phyloP scores from a whole-genome alignment of 2,329 filamentous ascomycete genomes.

The Fusarium agapanthi region DNA sequence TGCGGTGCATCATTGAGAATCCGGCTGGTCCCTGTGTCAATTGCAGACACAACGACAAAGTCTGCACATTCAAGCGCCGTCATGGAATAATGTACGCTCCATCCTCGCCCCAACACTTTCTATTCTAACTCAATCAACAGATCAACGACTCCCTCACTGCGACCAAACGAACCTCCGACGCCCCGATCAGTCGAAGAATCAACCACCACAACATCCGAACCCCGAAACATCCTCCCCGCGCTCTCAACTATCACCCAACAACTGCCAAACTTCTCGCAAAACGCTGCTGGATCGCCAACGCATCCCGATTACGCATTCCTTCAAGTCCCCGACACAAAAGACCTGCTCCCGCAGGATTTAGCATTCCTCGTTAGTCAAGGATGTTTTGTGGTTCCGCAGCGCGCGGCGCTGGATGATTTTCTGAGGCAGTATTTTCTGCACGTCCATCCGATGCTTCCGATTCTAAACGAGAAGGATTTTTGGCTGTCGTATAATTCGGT shows the following conservation, averaged over 20 bases:
- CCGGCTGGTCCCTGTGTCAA: conserved; percentile 37
- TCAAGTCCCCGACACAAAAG: conserved; percentile 30
- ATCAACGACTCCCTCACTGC: background rate
- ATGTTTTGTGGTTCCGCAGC: conserved; percentile 39
- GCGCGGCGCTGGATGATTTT: conserved; percentile 40
- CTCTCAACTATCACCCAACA: background rate
- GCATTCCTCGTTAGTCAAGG: conserved; percentile 39
- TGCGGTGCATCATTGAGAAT: conserved; percentile 38
- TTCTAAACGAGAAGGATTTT: conserved; percentile 39
- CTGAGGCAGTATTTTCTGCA: conserved; percentile 42
- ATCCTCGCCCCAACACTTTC: accelerated
- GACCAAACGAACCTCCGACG: conserved; percentile 4
- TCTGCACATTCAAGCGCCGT: conserved; percentile 33
- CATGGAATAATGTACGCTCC: conserved; percentile 23
- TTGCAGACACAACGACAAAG: conserved; percentile 38
- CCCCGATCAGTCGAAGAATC: background rate
- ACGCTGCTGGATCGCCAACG: background rate
- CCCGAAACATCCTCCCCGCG: background rate
- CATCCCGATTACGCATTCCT: conserved; percentile 38
- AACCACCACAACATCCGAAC: background rate
- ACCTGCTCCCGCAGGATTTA: conserved; percentile 35
- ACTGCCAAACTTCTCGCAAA: background rate
- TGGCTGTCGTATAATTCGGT: conserved; percentile 36
- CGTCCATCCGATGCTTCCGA: conserved; percentile 43
- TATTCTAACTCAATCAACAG: background rate